A percentile compares a stretch with the other conserved stretches of the same genome.
Conservation (phyloP, 306 rosid genomes). For the Dryas octopetala region DNA sequence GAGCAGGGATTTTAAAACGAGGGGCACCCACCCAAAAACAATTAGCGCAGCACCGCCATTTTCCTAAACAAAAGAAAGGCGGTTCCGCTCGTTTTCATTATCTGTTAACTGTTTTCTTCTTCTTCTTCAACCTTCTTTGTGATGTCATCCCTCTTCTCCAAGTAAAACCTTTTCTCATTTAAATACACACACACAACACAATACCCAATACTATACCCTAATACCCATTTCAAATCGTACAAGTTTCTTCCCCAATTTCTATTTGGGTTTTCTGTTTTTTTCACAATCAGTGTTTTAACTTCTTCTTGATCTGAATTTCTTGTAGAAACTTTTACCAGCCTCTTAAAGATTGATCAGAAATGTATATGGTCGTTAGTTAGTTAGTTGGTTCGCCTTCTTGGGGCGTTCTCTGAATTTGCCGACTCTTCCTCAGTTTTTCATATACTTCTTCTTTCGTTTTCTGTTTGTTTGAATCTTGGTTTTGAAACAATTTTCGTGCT, state of each 20-base stretch:
- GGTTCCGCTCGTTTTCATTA: slow-evolving; percentile 29
- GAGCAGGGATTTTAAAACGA: neutral
- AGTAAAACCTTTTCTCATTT: neutral
- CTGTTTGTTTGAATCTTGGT: neutral
- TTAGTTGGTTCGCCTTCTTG: neutral
- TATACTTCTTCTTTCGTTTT: neutral
- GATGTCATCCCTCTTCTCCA: slow-evolving; percentile 17
- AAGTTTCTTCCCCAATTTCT: neutral
- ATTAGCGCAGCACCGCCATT: slow-evolving; percentile 34
- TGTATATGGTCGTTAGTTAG: neutral
- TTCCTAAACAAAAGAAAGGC: slow-evolving; percentile 2
- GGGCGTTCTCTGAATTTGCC: neutral
- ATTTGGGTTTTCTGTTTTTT: neutral
- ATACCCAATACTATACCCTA: neutral
- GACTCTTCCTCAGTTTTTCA: neutral
- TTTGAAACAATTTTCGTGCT: no score
- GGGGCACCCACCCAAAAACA: slow-evolving; percentile 17
- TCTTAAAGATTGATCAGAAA: neutral
- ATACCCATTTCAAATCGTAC: neutral
- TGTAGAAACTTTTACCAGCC: neutral
- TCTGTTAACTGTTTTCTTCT: neutral
- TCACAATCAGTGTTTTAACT: neutral
- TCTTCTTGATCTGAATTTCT: neutral
- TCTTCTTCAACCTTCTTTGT: neutral
- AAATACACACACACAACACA: neutral